Conservation (phyloP, 1,284 basidiomycete genomes). For the Phylloporus gajari region DNA sequence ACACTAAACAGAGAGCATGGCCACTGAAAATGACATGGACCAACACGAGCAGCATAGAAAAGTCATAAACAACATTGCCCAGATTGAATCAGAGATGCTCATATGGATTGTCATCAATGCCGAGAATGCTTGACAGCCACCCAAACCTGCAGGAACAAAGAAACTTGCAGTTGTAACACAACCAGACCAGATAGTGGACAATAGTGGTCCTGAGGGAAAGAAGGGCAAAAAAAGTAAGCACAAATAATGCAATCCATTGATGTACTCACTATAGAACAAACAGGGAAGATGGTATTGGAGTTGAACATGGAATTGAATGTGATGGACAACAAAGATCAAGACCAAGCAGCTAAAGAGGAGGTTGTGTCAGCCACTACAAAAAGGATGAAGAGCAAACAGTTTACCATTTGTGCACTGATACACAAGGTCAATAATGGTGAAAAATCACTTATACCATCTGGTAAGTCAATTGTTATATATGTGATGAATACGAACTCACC, state of each 20-base stretch:
- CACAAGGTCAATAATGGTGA: no score
- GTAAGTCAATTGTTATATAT: no score
- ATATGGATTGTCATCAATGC: not conserved
- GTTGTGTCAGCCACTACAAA: not conserved
- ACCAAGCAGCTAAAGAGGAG: not conserved
- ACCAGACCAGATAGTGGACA: not conserved
- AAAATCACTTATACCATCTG: no score
- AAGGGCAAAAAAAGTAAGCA: not conserved
- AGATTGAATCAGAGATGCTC: not conserved
- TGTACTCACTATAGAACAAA: not conserved
- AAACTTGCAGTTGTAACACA: not conserved
- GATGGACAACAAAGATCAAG: not conserved
- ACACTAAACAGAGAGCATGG: not conserved
- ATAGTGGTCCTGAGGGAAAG: not conserved
- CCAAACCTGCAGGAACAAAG: not conserved
- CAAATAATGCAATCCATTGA: no score
- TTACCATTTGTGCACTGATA: no score
- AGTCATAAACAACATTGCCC: not conserved
- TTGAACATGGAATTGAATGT: not conserved
- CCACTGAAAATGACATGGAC: not conserved
- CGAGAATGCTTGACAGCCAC: not conserved
- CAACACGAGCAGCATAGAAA: not conserved
- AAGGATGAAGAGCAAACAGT: not conserved
- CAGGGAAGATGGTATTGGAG: not conserved
- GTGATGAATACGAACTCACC: no score